phyloP scores from a whole-genome alignment of 805 yeast genomes.

The Jamesozyma rosinii region DNA sequence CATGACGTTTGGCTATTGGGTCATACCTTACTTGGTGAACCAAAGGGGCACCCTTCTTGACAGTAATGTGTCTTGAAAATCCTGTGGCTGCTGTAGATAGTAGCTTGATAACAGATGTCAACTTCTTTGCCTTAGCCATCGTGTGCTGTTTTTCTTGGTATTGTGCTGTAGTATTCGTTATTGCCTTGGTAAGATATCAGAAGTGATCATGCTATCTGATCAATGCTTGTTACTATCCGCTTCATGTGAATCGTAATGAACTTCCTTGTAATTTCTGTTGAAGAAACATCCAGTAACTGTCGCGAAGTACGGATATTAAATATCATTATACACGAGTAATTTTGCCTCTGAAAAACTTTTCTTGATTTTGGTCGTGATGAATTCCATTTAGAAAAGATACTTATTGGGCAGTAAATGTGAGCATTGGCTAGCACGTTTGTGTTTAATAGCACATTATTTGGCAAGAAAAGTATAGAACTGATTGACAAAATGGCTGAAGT shows the following conservation, averaged over 20 bases:
- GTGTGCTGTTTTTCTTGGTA: neutral
- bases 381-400: neutral
- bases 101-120: conserved; percentile 58
- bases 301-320: no score
- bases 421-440: no score
- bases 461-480: neutral
- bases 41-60: conserved; percentile 73
- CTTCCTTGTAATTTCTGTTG: no score
- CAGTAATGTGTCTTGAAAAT: conserved; percentile 64
- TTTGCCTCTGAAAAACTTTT: neutral
- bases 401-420: no score
- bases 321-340: no score
- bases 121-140: neutral
- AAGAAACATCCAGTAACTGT: no score
- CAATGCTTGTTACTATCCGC: no score
- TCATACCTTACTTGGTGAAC: conserved; percentile 80
- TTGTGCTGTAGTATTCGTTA: no score
- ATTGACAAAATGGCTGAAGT: conserved; percentile 43
- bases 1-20: conserved; percentile 83
- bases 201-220: no score
- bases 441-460: no score
- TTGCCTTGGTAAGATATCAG: no score
- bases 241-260: no score
- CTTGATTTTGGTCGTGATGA: neutral
- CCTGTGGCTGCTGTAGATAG: conserved; percentile 90